Evolutionary conservation across 179 eudicot species (phyloP).

Genomic region (Beta macrorhiza): DNA sequence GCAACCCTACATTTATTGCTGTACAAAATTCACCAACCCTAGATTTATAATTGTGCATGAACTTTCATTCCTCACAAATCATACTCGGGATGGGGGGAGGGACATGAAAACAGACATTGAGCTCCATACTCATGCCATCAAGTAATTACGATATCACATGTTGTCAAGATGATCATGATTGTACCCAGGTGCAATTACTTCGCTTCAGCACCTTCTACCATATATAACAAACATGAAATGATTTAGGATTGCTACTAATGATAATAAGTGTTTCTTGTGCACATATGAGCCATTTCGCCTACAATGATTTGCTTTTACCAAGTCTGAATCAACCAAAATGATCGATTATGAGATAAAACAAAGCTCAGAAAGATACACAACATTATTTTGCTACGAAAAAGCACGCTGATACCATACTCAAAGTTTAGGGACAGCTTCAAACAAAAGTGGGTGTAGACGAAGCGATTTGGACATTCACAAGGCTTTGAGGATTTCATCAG

Average conservation of each 20-base stretch:
- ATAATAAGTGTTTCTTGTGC: background rate
- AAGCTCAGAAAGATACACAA: background rate
- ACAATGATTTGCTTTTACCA: background rate
- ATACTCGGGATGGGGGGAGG: background rate
- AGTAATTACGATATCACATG: background rate
- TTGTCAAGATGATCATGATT: background rate
- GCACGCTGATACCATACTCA: background rate
- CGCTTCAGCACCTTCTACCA: background rate
- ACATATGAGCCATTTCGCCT: background rate
- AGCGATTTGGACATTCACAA: constrained; percentile 29
- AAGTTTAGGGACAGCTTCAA: constrained; percentile 4
- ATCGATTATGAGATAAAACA: background rate
- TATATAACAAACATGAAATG: background rate
- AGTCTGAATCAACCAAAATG: constrained; percentile 3
- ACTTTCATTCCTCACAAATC: background rate
- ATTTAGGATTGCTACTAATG: background rate
- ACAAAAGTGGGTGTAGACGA: background rate
- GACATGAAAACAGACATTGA: background rate
- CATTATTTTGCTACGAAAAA: constrained; percentile 20
- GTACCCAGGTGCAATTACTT: background rate
- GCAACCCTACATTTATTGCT: background rate
- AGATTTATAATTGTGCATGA: too few species aligned
- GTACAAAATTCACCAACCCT: background rate
- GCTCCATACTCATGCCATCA: background rate
- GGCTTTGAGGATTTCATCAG: constrained; percentile 81